Percentiles rank a stretch among this genome's conserved stretches.
Conservation (phyloP, 2,329 filamentous ascomycete species). For the Myriosclerotinia duriaeana region DNA sequence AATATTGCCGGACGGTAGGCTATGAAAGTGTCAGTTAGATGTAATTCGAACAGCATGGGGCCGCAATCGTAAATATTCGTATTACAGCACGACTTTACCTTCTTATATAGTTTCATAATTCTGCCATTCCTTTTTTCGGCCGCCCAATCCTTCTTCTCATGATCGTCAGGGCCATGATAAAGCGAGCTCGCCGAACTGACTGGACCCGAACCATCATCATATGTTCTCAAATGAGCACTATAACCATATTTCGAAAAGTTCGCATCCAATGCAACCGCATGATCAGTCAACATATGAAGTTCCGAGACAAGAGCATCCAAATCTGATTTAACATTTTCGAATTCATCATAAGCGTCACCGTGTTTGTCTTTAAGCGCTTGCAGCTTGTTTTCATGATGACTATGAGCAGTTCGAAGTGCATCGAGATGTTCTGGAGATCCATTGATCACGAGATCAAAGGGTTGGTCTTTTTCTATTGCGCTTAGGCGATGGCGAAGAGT, state of each 20-base stretch:
- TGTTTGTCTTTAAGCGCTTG: conserved; percentile 50
- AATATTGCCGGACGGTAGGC: conserved; percentile 63
- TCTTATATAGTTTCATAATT: conserved; percentile 57
- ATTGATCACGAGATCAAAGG: conserved; percentile 57
- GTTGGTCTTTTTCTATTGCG: conserved; percentile 38
- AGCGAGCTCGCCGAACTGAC: conserved; percentile 30
- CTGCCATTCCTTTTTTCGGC: conserved; percentile 42
- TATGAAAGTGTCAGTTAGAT: conserved; percentile 7
- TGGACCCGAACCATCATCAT: conserved; percentile 39
- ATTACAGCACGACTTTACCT: conserved; percentile 30
- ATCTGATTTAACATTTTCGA: conserved; percentile 55
- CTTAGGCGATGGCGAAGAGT: conserved; percentile 48
- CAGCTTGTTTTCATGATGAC: conserved; percentile 52
- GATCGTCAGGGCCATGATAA: conserved; percentile 32
- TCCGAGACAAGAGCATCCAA: conserved; percentile 54
- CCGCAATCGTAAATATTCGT: neutral
- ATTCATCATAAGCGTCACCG: conserved; percentile 53
- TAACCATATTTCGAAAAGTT: conserved; percentile 66
- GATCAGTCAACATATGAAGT: conserved; percentile 53
- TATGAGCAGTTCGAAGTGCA: conserved; percentile 52
- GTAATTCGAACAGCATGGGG: neutral
- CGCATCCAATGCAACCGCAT: conserved; percentile 56
- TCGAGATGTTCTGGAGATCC: conserved; percentile 51
- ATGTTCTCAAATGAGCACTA: conserved; percentile 55
- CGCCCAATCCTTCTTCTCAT: conserved; percentile 44